Evolutionary conservation across 345 rosid species (phyloP).

Genomic region (Citropsis articulata): DNA sequence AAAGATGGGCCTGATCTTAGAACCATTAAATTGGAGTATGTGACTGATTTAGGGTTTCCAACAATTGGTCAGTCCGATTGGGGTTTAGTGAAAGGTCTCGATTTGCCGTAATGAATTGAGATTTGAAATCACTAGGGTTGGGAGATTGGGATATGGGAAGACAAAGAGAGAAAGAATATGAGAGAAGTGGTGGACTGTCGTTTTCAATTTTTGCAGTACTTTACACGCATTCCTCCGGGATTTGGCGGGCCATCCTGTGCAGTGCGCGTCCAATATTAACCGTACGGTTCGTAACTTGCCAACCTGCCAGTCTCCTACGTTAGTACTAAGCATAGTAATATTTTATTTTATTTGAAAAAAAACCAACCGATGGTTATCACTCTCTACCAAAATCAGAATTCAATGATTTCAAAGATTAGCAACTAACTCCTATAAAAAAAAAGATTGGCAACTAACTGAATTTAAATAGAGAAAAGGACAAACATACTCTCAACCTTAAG

Average conservation of each 20-base stretch:
- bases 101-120: background rate
- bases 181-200: background rate
- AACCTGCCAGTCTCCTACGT: background rate
- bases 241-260: slow-evolving; percentile 15
- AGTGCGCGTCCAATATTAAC: slow-evolving; percentile 10
- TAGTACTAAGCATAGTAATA: background rate
- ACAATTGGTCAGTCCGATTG: background rate
- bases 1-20: background rate
- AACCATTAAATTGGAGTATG: background rate
- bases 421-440: too few relatives aligned
- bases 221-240: background rate
- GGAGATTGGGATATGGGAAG: background rate
- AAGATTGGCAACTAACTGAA: too few relatives aligned
- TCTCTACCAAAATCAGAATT: too few relatives aligned
- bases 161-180: background rate
- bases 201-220: background rate
- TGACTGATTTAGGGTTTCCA: slow-evolving; percentile 2
- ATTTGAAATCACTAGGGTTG: background rate
- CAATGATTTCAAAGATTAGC: too few relatives aligned
- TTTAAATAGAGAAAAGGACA: too few relatives aligned
- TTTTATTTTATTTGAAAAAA: too few relatives aligned
- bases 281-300: background rate
- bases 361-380: too few relatives aligned
- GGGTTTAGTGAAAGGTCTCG: background rate
- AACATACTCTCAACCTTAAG: too few relatives aligned